phyloP scores from a whole-genome alignment of 805 yeast species.

The Lipomyces japonicus region DNA sequence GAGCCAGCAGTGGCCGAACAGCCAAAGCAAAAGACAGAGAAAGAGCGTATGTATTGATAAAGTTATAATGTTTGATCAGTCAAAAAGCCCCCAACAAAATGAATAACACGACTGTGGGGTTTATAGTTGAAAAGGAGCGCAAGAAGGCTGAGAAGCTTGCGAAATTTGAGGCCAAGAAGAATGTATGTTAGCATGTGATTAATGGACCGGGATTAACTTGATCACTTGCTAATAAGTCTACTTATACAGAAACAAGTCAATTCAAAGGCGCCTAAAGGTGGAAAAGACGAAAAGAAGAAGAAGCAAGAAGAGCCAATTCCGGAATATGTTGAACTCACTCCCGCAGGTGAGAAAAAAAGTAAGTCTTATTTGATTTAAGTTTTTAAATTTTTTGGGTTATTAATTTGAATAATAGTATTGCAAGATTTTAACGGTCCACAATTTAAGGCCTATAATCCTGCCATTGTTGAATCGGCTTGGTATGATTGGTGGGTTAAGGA shows the following conservation, averaged over 20 bases:
- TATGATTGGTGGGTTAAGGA: slow-evolving; percentile 93
- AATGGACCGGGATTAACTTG: neutral
- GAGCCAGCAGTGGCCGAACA: slow-evolving; percentile 1
- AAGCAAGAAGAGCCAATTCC: slow-evolving; percentile 68
- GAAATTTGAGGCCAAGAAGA: slow-evolving; percentile 82
- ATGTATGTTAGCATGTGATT: slow-evolving; percentile 33
- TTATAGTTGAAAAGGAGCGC: slow-evolving; percentile 68
- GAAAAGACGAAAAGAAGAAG: slow-evolving; percentile 48
- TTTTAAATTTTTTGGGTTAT: neutral
- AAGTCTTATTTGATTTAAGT: neutral
- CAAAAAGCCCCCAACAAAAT: neutral
- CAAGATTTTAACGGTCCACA: slow-evolving; percentile 89
- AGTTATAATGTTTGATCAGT: neutral
- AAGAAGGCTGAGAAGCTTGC: slow-evolving; percentile 89
- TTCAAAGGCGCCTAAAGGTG: slow-evolving; percentile 44
- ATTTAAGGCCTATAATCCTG: slow-evolving; percentile 89
- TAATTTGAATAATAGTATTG: slow-evolving; percentile 40
- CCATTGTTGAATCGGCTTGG: slow-evolving; percentile 94
- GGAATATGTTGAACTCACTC: slow-evolving; percentile 80
- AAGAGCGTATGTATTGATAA: slow-evolving; percentile 25
- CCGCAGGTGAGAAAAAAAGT: slow-evolving; percentile 82
- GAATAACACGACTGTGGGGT: neutral
- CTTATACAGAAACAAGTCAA: slow-evolving; percentile 41
- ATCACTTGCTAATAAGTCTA: neutral
- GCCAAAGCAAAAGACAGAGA: slow-evolving; percentile 31